Percentiles rank a stretch among this genome's conserved stretches.
These are phyloP conservation scores for Colletotrichum kahawae DNA, from an alignment of 2,329 filamentous ascomycete species.

Conservation along the genomic window DNA sequence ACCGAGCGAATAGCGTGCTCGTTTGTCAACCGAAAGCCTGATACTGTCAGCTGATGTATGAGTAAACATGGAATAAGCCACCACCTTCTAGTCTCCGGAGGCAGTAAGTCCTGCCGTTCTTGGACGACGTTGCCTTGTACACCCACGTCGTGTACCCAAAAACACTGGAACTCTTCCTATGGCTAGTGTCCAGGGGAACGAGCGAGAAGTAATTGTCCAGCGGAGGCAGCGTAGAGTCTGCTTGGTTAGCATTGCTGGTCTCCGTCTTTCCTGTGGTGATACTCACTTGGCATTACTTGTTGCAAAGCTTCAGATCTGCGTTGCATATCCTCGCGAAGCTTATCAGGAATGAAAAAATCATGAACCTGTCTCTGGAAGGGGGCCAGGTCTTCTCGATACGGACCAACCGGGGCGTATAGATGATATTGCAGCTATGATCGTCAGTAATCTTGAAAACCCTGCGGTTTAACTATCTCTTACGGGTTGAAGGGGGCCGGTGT, in stretches of 20 bases:
- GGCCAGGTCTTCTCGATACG: conserved; percentile 80
- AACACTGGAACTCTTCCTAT: conserved; percentile 76
- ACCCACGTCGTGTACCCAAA: conserved; percentile 94
- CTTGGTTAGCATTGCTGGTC: not conserved
- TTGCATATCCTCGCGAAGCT: conserved; percentile 85
- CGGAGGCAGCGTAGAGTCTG: conserved; percentile 70
- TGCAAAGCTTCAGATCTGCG: conserved; percentile 85
- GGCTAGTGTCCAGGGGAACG: conserved; percentile 83
- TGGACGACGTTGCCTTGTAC: conserved; percentile 90
- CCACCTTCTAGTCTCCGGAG: conserved; percentile 82
- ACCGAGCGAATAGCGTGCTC: conserved; percentile 87
- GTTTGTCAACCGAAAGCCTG: conserved; percentile 84
- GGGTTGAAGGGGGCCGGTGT: conserved; percentile 62
- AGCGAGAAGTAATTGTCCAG: conserved; percentile 93
- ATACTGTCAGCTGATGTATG: conserved; percentile 20
- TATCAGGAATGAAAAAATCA: conserved; percentile 91
- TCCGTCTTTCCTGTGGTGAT: not conserved
- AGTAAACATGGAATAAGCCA: not conserved
- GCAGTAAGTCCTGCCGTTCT: conserved; percentile 88
- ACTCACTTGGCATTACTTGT: conserved; percentile 79
- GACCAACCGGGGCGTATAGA: conserved; percentile 85
- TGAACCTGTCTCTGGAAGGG: conserved; percentile 87
- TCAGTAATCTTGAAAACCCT: conserved; percentile 21
- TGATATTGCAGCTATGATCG: conserved; percentile 79
- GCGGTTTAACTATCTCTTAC: conserved; percentile 41